phyloP scores from a whole-genome alignment of 495 filamentous ascomycete genomes.

The Trichoderma orchidacearum region DNA sequence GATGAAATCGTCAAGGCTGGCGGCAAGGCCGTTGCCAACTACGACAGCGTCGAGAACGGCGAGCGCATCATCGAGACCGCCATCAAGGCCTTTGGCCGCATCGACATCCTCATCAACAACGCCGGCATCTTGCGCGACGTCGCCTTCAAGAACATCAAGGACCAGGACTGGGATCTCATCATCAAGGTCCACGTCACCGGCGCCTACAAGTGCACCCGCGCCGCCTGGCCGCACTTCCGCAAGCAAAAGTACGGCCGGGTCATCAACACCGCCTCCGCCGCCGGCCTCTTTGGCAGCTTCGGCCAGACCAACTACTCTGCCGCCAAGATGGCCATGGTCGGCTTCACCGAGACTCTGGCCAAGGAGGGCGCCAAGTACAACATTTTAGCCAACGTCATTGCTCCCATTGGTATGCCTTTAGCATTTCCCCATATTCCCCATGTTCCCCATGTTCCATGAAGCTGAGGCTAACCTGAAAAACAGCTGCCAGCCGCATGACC shows the following conservation, averaged over 20 bases:
- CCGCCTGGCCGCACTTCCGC: constrained; percentile 95
- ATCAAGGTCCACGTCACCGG: constrained; percentile 89
- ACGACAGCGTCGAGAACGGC: constrained; percentile 91
- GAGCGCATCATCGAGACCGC: constrained; percentile 95
- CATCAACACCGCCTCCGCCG: constrained; percentile 92
- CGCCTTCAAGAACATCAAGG: constrained; percentile 98
- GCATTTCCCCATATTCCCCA: too few relatives aligned
- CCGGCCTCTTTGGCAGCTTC: constrained; percentile 90
- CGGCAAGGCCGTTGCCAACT: constrained; percentile 96
- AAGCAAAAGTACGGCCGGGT: constrained; percentile 96
- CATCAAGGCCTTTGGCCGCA: constrained; percentile 78
- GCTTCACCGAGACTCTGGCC: constrained; percentile 95
- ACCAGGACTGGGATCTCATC: constrained; percentile 92
- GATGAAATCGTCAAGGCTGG: constrained; percentile 84
- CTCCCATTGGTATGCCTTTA: constrained; percentile 55
- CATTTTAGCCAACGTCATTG: constrained; percentile 91
- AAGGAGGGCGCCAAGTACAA: constrained; percentile 99
- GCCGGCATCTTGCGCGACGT: constrained; percentile 93
- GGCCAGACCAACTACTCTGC: constrained; percentile 97
- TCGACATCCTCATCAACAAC: constrained; percentile 96
- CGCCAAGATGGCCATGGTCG: constrained; percentile 90
- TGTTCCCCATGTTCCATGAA: constrained; percentile 8
- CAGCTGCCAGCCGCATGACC: constrained; percentile 89
- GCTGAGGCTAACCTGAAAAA: constrained; percentile 3
- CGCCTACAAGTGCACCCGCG: constrained; percentile 91